Conservation (phyloP, 192 early-diverging fungal species). For the Spizellomyces punctatus region DNA sequence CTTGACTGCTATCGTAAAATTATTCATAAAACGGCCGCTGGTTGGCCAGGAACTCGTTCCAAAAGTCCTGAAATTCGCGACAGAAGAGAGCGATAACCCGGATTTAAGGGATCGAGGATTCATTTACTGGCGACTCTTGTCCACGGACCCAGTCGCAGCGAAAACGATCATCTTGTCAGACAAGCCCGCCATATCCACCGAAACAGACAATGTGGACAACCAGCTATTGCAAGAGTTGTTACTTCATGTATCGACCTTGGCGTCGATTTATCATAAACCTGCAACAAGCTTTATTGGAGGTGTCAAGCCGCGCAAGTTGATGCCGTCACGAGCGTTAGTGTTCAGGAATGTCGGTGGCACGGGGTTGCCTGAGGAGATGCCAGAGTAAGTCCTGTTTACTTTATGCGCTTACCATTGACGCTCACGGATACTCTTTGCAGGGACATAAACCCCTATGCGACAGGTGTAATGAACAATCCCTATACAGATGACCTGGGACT, state of each 20-base stretch:
- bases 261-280: conserved; percentile 92
- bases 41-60: conserved; percentile 92
- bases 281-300: conserved; percentile 82
- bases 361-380: conserved; percentile 27
- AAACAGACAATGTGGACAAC: conserved; percentile 89
- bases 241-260: conserved; percentile 81
- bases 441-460: too few species aligned
- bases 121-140: conserved; percentile 96
- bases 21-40: conserved; percentile 91
- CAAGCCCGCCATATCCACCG: conserved; percentile 91
- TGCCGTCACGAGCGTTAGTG: conserved; percentile 16
- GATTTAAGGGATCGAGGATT: conserved; percentile 97
- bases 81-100: conserved; percentile 93
- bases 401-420: conserved; percentile 27
- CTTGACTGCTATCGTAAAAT: conserved; percentile 93
- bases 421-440: neutral
- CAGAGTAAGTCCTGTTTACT: conserved; percentile 24
- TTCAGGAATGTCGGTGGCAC: conserved; percentile 9
- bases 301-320: conserved; percentile 21
- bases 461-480: conserved; percentile 24
- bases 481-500: conserved; percentile 10
- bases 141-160: conserved; percentile 88
- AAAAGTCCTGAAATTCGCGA: conserved; percentile 91
- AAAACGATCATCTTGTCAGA: conserved; percentile 91
- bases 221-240: conserved; percentile 85